Evolutionary conservation across 2,329 filamentous ascomycete genomes (phyloP), one percentile per base, ranked within the genome.

Genomic region (Ophiostoma ips): DNA sequence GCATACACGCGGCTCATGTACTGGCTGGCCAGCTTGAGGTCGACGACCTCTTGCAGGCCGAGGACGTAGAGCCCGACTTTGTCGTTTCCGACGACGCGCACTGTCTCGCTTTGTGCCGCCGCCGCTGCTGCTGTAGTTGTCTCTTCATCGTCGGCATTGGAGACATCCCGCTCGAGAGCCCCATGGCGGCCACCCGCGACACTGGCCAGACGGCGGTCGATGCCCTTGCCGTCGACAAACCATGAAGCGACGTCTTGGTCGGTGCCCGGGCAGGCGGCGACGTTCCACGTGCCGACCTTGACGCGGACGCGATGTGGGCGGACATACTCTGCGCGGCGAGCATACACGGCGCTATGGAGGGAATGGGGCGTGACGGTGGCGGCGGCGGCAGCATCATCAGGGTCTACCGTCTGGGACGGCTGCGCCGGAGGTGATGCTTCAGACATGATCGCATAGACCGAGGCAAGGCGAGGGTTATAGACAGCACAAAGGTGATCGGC

Each of bases 251-350:
- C 69, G 61, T 96, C 92, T 57, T 87, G 85, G 64, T 95, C 88
- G 0, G 87, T 88, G 21, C 85, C 87, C 12, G 85, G 79, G 56
- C 84, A 81, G 1, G 83, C 81, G 4, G 88, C 92, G 15, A 95
- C 87, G 65, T 98, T 98, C 92, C 92, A 98, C 0, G 86, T 84
- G 38, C 90, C 92, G 48, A 98, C 75, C 66, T 95, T 95, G 64
- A 98, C 77, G 56, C 81, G 82, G 58, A 95, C 78, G 47, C 76
- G 76, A 62, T 81, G 81, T 40, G 81, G 77, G 35, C 81, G 77
- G 24, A 84, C 83, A 63, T 89, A 98, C 63, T 96, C 89, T 46
- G 76, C 68, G 59, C 81, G 77, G 49, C 92, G 77, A 36, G 84
- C 80, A 61, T 83, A 77, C 36, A 96, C 70, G 30, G 77, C 77